Base-by-base conservation (phyloP, 2,329 filamentous ascomycete genomes). In the Diaporthe sp. region DNA sequence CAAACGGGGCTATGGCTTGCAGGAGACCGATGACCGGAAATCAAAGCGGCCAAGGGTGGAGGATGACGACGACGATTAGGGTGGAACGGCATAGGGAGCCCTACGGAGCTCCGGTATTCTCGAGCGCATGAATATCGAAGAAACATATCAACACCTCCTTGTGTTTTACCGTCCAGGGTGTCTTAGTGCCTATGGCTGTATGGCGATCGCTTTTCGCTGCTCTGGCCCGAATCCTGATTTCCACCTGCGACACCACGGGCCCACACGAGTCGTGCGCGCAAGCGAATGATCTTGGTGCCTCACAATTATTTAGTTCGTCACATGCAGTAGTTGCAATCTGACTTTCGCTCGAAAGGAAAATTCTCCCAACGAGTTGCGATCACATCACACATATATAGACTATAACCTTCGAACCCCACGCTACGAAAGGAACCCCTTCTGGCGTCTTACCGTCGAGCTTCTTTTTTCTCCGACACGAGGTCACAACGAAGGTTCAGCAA, bases 1-100 rank as follows among this genome's bases (percentile, higher is more conserved):
- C 3, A 95, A 94, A 85, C 92, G 95, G 82, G 91, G 94, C 49
- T 95, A 94, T 82, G 95, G 94, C 0, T 85, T 97, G 76, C 92
- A 95, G 79, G 93, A 94, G 42, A 88, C 88, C 0, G 91, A 90
- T 74, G 89, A 84, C 57, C 84, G 88, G 78, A 85, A 87, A 81
- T 87, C 89, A 68, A 98, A 98, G 88, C 91, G 94, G 80, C 93
- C 93, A 31, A 91, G 94, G 79, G 91, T 96, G 34, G 94, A 96
- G 37, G 94, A 95, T 75, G 94, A 96, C 42, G 87, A 89, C 49
- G 87, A 89, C 49, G 87, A 90, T 34, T 83, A 84, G 72, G 72
- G 2, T 73, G 73, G 71, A 49, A 62, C 59, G 75, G 73, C 53
- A 58, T 34, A 37, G 42, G 46, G 19, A 46, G 39, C 13, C 49